Evolutionary conservation across 108 stramenopile genomes (phyloP).

Genomic region (Nitzschia sp.): DNA sequence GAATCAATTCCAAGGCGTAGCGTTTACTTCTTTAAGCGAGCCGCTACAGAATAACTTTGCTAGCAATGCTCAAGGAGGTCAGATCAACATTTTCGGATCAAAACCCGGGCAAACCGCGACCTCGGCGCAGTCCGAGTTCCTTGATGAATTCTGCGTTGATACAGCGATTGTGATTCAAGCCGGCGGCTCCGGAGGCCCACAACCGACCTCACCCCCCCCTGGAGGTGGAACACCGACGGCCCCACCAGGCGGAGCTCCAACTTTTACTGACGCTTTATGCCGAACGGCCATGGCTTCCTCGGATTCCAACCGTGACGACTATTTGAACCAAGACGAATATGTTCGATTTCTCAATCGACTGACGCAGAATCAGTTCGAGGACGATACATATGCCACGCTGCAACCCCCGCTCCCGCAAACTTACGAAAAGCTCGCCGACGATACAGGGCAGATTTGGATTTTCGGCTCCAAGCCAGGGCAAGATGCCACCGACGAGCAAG

Average conservation of each 20-base stretch:
- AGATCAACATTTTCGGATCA: constrained; percentile 35
- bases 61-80: constrained; percentile 6
- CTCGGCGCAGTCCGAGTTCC: constrained; percentile 15
- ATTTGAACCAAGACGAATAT: constrained; percentile 34
- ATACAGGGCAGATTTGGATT: constrained; percentile 22
- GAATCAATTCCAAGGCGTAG: constrained; percentile 14
- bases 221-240: not conserved
- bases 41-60: constrained; percentile 19
- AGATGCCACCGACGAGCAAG: constrained; percentile 24
- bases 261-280: constrained; percentile 13
- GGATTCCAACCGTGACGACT: constrained; percentile 31
- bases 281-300: constrained; percentile 11
- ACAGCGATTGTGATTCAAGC: not conserved
- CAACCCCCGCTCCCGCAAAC: constrained; percentile 22
- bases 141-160: constrained; percentile 28
- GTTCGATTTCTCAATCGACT: constrained; percentile 36
- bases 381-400: constrained; percentile 25
- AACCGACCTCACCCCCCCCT: constrained; percentile 4
- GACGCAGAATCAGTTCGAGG: constrained; percentile 17
- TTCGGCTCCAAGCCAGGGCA: constrained; percentile 32
- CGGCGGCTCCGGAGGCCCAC: not conserved
- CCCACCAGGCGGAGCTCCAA: not conserved
- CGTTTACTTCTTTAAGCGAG: constrained; percentile 26
- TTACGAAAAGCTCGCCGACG: constrained; percentile 1
- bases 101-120: constrained; percentile 27